Conservation (phyloP, 345 rosid genomes). For the Pistacia atlantica region DNA sequence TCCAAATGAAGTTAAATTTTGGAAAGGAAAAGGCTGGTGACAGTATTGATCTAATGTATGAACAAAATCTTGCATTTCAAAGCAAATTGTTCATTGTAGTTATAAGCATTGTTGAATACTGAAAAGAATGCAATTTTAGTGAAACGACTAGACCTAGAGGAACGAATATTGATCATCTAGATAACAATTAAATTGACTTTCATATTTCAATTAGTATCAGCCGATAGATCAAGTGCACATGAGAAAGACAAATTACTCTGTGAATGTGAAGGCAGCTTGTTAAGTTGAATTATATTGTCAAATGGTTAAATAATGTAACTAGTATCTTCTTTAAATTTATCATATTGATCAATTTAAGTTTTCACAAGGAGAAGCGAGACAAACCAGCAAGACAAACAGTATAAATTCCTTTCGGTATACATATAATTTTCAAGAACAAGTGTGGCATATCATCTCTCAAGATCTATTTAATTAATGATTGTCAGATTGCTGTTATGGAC, state of each 20-base stretch:
- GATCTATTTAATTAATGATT: neutral
- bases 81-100: neutral
- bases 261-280: neutral
- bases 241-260: neutral
- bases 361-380: neutral
- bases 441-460: neutral
- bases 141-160: neutral
- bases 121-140: neutral
- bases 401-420: neutral
- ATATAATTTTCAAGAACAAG: neutral
- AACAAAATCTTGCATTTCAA: neutral
- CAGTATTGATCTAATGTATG: neutral
- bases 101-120: neutral
- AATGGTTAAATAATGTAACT: too few species aligned
- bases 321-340: too few species aligned
- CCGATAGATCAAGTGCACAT: neutral
- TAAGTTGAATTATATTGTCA: neutral
- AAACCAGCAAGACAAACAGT: neutral
- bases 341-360: neutral
- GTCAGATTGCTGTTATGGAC: neutral
- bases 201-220: neutral
- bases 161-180: too few species aligned
- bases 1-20: neutral
- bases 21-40: neutral
- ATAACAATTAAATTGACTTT: neutral